Evolutionary conservation across 139 green algal genomes (phyloP), one percentile per base, ranked within the genome.

Genomic region (Micromonas commoda): DNA sequence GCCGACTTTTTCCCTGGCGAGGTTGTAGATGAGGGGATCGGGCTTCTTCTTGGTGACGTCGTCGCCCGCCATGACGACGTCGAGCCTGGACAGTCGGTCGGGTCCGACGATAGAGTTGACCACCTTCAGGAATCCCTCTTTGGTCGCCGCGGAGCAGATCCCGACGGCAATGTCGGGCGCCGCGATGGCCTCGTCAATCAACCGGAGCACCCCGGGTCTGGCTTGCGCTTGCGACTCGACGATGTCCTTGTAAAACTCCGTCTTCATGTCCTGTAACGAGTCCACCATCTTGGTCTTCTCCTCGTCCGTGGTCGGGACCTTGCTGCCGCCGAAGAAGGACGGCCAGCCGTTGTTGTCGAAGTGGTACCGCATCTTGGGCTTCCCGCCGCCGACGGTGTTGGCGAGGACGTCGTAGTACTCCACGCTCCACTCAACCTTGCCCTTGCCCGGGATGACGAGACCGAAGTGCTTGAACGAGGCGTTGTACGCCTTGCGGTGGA

Each of bases 341-440:
- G 93, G 93, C 93, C 93, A 97, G 53, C 92, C 92, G 53, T 92
- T 77, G 53, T 90, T 73, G 28, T 74, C 76, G 66, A 94, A 93
- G 73, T 90, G 94, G 86, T 38, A 77, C 77, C 82, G 51, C 93
- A 98, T 98, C 78, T 98, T 98, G 69, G 91, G 92, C 85, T 98
- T 97, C 64, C 93, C 93, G 24, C 93, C 92, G 13, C 87, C 90
- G 28, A 93, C 86, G 45, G 76, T 93, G 82, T 97, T 97, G 76
- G 97, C 91, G 68, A 97, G 81, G 26, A 87, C 78, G 71, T 97
- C 90, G 67, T 97, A 97, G 61, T 94, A 96, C 39, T 88, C 82
- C 24, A 87, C 84, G 0, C 77, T 86, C 93, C 93, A 98, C 2
- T 87, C 78, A 28, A 92, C 82, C 20, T 24, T 35, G 16, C 3